Evolutionary conservation across 2,329 filamentous ascomycete species (phyloP).

Genomic region (Arthroderma sp.): DNA sequence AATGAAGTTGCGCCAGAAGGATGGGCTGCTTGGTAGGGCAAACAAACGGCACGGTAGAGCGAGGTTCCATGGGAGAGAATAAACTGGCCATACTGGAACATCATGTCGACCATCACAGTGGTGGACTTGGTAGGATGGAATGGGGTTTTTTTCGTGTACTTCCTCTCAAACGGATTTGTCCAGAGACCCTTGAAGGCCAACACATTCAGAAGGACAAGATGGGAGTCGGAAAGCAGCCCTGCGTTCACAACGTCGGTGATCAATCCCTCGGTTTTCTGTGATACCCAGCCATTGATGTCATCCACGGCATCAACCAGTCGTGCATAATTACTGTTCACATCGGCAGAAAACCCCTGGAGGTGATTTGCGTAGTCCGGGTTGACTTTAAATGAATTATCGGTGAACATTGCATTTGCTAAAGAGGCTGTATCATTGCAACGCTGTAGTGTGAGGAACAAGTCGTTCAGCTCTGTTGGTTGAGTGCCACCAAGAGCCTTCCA

Average conservation of each 20-base stretch:
- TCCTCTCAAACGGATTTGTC: background rate
- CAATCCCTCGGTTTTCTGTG: background rate
- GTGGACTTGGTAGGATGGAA: background rate
- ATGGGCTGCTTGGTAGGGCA: background rate
- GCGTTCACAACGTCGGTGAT: background rate
- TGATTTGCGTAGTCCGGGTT: background rate
- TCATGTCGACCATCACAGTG: background rate
- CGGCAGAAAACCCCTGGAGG: background rate
- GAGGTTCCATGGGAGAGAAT: background rate
- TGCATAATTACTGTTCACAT: background rate
- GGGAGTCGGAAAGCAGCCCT: background rate
- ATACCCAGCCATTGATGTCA: background rate
- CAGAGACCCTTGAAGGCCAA: slow-evolving; percentile 2
- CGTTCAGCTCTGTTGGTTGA: background rate
- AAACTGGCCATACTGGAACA: background rate
- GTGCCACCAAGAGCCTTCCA: background rate
- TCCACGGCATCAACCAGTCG: background rate
- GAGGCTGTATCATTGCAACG: background rate
- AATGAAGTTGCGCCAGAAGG: background rate
- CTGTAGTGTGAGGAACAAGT: background rate
- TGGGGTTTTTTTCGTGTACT: background rate
- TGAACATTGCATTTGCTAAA: background rate
- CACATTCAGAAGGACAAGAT: background rate
- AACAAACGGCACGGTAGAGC: background rate
- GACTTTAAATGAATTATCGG: background rate